These are phyloP conservation scores for Lonicera japonica DNA, from an alignment of 129 eudicot genomes.

Conservation along the genomic window DNA sequence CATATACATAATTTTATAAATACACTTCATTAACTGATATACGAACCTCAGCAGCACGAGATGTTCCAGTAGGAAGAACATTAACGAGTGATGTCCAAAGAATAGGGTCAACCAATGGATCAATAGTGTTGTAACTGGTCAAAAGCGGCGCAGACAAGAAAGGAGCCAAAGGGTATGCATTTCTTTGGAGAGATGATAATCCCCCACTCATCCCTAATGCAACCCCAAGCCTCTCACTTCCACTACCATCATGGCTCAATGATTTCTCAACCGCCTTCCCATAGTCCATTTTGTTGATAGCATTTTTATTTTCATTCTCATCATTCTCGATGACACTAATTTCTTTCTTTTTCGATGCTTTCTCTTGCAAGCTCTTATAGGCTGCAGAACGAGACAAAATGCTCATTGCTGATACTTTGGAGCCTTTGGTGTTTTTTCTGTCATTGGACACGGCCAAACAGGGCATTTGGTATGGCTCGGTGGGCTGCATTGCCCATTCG, in stretches of 20 bases:
- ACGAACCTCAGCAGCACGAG: constrained; percentile 70
- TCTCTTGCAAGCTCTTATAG: constrained; percentile 77
- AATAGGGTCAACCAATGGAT: constrained; percentile 68
- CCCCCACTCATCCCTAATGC: constrained; percentile 50
- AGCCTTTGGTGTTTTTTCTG: constrained; percentile 39
- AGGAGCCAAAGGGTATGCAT: constrained; percentile 48
- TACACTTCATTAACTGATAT: not conserved
- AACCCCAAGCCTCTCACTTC: too few species aligned
- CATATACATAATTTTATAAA: too few species aligned
- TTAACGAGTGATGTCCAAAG: constrained; percentile 84
- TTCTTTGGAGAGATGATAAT: constrained; percentile 45
- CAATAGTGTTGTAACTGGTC: constrained; percentile 66
- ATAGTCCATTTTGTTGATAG: constrained; percentile 46
- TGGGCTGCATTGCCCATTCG: constrained; percentile 49
- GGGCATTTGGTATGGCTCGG: constrained; percentile 92
- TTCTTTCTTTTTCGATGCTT: constrained; percentile 56
- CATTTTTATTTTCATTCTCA: constrained; percentile 78
- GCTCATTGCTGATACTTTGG: constrained; percentile 76
- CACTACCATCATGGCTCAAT: constrained; percentile 40
- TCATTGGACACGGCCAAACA: constrained; percentile 53
- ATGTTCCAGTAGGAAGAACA: constrained; percentile 55
- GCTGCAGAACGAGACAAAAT: constrained; percentile 79
- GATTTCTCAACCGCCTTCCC: constrained; percentile 65
- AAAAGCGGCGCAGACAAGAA: constrained; percentile 75
- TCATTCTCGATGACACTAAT: constrained; percentile 44